Conservation (phyloP, 495 filamentous ascomycete species). For the Friedmanniomyces endolithicus region DNA sequence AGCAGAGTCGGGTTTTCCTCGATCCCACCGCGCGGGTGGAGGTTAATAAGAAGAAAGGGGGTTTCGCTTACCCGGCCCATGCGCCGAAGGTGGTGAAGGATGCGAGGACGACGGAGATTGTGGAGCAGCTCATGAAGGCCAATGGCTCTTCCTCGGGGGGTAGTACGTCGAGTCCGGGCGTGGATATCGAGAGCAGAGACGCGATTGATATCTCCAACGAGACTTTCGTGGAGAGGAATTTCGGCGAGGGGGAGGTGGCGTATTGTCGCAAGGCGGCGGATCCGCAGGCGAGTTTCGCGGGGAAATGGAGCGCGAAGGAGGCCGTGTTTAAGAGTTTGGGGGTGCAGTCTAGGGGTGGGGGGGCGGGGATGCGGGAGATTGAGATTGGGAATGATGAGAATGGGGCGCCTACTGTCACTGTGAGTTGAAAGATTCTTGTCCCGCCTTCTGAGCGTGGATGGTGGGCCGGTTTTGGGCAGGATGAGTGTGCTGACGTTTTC, state of each 20-base stretch:
- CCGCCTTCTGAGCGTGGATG: neutral
- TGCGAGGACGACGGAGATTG: constrained; percentile 58
- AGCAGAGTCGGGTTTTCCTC: constrained; percentile 75
- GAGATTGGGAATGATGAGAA: constrained; percentile 72
- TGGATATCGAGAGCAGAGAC: constrained; percentile 78
- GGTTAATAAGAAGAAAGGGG: constrained; percentile 67
- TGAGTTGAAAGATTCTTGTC: constrained; percentile 40
- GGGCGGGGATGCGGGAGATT: constrained; percentile 84
- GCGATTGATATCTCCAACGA: constrained; percentile 85
- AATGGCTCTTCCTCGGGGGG: constrained; percentile 35
- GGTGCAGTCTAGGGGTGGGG: constrained; percentile 73
- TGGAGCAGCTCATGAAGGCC: constrained; percentile 65
- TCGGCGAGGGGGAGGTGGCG: constrained; percentile 65
- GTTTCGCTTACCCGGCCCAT: constrained; percentile 57
- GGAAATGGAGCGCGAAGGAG: constrained; percentile 94
- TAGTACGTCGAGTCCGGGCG: constrained; percentile 71
- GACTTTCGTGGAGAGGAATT: constrained; percentile 90
- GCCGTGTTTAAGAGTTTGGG: constrained; percentile 97
- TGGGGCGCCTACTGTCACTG: constrained; percentile 71
- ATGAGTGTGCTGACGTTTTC: neutral
- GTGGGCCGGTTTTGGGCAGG: neutral
- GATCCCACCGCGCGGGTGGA: constrained; percentile 87
- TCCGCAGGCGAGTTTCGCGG: constrained; percentile 77
- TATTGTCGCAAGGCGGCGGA: constrained; percentile 71
- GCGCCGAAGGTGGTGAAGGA: constrained; percentile 41